Percentiles rank a stretch among this genome's conserved stretches.
Conservation (phyloP, 2,329 filamentous ascomycete species). For the Calonectria leucothoes region DNA sequence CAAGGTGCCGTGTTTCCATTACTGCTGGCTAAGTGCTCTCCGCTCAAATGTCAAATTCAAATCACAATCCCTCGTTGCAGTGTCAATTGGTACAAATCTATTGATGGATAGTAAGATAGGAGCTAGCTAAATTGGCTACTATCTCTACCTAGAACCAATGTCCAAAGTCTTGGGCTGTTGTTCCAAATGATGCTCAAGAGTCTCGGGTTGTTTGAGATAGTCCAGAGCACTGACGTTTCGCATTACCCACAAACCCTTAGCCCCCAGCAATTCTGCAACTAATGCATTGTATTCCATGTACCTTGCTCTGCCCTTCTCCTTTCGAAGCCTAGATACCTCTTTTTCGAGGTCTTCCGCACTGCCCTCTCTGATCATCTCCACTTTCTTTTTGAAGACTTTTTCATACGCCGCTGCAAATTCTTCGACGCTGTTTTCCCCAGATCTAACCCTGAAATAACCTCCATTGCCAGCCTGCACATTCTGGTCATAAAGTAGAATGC, state of each 20-base stretch:
- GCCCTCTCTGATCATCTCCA: neutral
- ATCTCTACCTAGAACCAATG: no score
- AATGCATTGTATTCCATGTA: neutral
- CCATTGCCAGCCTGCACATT: neutral
- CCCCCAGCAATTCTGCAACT: neutral
- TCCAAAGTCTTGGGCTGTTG: neutral
- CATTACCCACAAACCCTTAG: neutral
- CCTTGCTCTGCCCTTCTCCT: neutral
- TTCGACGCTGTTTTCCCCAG: neutral
- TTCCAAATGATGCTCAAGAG: neutral
- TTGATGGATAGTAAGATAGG: no score
- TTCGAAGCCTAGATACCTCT: neutral
- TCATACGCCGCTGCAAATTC: neutral
- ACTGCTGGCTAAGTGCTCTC: no score
- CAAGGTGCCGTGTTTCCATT: no score
- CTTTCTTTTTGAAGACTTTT: neutral
- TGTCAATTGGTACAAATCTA: no score
- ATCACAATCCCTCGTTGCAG: no score
- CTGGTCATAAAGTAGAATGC: neutral
- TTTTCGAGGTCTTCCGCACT: neutral
- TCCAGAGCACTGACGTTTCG: neutral
- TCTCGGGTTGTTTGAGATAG: neutral
- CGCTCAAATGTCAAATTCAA: no score
- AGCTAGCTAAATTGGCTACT: no score
- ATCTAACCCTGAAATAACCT: neutral